Conservation (phyloP, 2,329 filamentous ascomycete genomes). For the Calonectria crousiana region DNA sequence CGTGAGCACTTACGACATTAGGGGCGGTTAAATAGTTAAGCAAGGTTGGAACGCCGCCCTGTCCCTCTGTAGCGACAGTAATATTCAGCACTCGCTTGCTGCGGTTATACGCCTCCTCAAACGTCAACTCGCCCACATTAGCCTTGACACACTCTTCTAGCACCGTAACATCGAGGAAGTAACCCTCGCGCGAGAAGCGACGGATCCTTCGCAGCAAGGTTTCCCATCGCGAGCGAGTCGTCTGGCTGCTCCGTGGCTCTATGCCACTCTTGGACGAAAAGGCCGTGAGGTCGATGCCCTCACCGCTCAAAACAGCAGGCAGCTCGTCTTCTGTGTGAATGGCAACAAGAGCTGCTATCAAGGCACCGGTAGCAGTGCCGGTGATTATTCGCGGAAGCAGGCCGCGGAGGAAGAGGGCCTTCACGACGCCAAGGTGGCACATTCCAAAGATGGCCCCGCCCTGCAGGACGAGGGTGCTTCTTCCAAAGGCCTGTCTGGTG, state of each 20-base stretch:
- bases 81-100: slow-evolving; percentile 94
- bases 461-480: slow-evolving; percentile 87
- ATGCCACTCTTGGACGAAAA: slow-evolving; percentile 65
- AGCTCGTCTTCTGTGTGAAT: slow-evolving; percentile 90
- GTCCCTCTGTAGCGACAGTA: slow-evolving; percentile 82
- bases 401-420: slow-evolving; percentile 83
- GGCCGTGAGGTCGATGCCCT: slow-evolving; percentile 84
- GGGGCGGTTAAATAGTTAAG: slow-evolving; percentile 95
- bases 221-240: slow-evolving; percentile 59
- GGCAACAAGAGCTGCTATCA: slow-evolving; percentile 89
- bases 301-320: slow-evolving; percentile 79
- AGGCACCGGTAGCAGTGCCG: slow-evolving; percentile 88
- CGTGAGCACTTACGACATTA: slow-evolving; percentile 77
- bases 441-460: slow-evolving; percentile 93
- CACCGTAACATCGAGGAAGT: slow-evolving; percentile 85
- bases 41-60: slow-evolving; percentile 82
- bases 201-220: slow-evolving; percentile 75
- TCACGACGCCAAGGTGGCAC: slow-evolving; percentile 91
- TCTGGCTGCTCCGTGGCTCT: slow-evolving; percentile 50
- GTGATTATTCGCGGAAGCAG: slow-evolving; percentile 91
- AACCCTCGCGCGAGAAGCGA: slow-evolving; percentile 81
- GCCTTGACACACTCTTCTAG: slow-evolving; percentile 86
- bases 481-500: slow-evolving; percentile 87
- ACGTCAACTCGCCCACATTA: slow-evolving; percentile 90
- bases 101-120: slow-evolving; percentile 89